phyloP scores from a whole-genome alignment of 495 filamentous ascomycete species.

The Elaphomyces granulatus region DNA sequence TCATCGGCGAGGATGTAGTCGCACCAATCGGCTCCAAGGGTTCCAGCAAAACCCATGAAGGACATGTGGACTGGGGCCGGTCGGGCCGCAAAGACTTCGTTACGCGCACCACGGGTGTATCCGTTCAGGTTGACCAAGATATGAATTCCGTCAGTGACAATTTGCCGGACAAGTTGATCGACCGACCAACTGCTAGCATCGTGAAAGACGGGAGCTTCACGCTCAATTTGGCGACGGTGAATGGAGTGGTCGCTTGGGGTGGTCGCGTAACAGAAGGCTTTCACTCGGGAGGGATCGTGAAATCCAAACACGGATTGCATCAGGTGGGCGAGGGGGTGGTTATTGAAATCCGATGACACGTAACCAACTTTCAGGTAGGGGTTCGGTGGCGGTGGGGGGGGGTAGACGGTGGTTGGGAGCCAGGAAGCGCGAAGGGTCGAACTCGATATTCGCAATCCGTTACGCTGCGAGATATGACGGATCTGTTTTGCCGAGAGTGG shows the following conservation, averaged over 20 bases:
- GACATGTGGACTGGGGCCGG: slow-evolving; percentile 98
- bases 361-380: slow-evolving; percentile 86
- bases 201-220: slow-evolving; percentile 80
- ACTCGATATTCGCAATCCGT: slow-evolving; percentile 83
- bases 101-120: slow-evolving; percentile 92
- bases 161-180: slow-evolving; percentile 75
- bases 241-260: slow-evolving; percentile 82
- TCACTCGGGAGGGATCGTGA: slow-evolving; percentile 57
- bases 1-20: slow-evolving; percentile 91
- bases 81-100: slow-evolving; percentile 92
- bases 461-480: slow-evolving; percentile 87
- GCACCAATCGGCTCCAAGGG: slow-evolving; percentile 95
- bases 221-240: slow-evolving; percentile 88
- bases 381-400: slow-evolving; percentile 66
- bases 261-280: slow-evolving; percentile 94
- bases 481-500: slow-evolving; percentile 89
- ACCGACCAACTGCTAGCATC: slow-evolving; percentile 81
- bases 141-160: slow-evolving; percentile 86
- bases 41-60: slow-evolving; percentile 98
- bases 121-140: slow-evolving; percentile 96
- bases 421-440: slow-evolving; percentile 75
- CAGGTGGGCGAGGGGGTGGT: slow-evolving; percentile 88
- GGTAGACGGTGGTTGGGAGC: slow-evolving; percentile 69
- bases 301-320: slow-evolving; percentile 99
- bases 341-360: slow-evolving; percentile 97